Evolutionary conservation across 1,139 yeast species (phyloP).

Genomic region (Hemisphaericaspora lyxosophila): DNA sequence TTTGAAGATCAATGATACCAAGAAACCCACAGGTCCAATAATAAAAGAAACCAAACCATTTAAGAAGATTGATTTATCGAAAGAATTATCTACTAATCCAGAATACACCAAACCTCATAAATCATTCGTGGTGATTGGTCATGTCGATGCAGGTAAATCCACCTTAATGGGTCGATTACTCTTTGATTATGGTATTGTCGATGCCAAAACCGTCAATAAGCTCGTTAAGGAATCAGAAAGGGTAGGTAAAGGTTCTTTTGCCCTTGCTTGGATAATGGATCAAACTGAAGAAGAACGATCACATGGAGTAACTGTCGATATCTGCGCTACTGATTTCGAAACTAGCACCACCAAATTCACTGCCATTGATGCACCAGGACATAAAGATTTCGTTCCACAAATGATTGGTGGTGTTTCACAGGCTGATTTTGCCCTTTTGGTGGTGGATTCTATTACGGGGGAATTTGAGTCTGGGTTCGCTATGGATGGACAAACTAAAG

Average conservation of each 20-base stretch:
- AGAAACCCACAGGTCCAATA: conserved; percentile 7
- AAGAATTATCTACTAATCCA: conserved; percentile 37
- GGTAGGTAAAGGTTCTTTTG: conserved; percentile 89
- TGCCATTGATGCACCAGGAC: conserved; percentile 90
- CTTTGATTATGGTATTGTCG: conserved; percentile 79
- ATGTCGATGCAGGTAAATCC: conserved; percentile 97
- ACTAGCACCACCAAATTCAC: conserved; percentile 67
- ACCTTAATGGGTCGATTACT: conserved; percentile 89
- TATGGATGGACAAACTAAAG: conserved; percentile 90
- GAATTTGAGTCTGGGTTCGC: conserved; percentile 90
- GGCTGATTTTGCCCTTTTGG: conserved; percentile 70
- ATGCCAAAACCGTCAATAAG: conserved; percentile 72
- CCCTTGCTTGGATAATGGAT: conserved; percentile 97
- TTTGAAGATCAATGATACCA: conserved; percentile 20
- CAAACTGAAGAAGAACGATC: conserved; percentile 88
- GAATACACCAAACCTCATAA: conserved; percentile 57
- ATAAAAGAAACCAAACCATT: conserved; percentile 40
- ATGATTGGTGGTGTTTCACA: conserved; percentile 55
- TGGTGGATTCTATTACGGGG: conserved; percentile 75
- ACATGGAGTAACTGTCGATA: conserved; percentile 92
- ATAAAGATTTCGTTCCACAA: conserved; percentile 51
- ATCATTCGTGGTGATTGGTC: conserved; percentile 88
- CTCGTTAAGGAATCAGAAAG: conserved; percentile 77
- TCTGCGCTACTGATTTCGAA: conserved; percentile 81
- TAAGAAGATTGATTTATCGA: conserved; percentile 37